Base-by-base conservation (phyloP, 140 eudicot species). In the Flaveria floridana region DNA sequence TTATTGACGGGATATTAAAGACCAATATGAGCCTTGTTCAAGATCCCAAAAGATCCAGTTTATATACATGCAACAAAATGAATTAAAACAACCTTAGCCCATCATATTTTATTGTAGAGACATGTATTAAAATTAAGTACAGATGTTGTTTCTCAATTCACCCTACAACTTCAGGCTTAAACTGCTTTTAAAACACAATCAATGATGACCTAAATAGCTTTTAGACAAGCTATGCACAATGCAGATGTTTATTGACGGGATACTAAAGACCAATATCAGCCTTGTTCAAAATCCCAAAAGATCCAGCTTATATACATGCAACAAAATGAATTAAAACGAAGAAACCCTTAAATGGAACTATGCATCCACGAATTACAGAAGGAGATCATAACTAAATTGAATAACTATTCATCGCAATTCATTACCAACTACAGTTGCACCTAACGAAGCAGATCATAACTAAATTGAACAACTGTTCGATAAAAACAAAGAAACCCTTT, bases 371-470 rank as follows among this genome's bases (percentile, higher is more conserved):
- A 56, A 56, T 56, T 20, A 72, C 11, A 5, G 2, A 44, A 44
- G 13, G 0, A 7, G 11, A 44, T 44, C 50, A 34, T 34, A 34
- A 30, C 37, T 30, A 30, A 30, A 30, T 30, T 30, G 37, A 30
- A 28, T 2, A 28, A 28, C 34, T 28, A 28, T 28, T 28, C 34
- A 28, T 28, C 34, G 34, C 2, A 28, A 28, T 28, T 28, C 34
- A 28, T 28, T 28, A 28, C 23, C 23, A 21, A 21, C 23, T 28
- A 28, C 34, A 28, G 64, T 62, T 37, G 46, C 71, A 68, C 70
- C 50, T 57, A 16, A 21, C 68, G 47, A 53, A 53, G 74, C 81
- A 69, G 76, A 77, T 61, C 78, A 30, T 30, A 30, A 34, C 41
- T 34, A 34, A 34, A 34, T 34, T 34, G 41, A 34, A 34, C 4